Conservation (phyloP, 345 rosid genomes). For the Barbarea vulgaris region DNA sequence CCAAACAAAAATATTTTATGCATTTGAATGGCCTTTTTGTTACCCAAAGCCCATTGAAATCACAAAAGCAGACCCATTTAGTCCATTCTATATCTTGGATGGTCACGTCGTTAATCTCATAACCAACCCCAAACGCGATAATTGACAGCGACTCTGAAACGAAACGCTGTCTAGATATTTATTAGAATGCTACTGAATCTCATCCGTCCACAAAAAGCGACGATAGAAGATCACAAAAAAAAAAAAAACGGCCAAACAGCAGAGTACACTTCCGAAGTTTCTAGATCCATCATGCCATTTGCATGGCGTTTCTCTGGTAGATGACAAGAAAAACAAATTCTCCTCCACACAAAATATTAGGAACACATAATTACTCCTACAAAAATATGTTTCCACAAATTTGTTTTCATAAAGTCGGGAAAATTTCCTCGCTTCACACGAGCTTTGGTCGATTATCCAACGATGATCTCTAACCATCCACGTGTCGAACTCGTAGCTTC, state of each 20-base stretch:
- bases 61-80: background rate
- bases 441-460: background rate
- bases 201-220: conserved; percentile 6
- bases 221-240: background rate
- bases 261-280: conserved; percentile 2
- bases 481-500: conserved; percentile 1
- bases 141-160: background rate
- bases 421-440: conserved; percentile 31
- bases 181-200: background rate
- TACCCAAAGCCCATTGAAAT: background rate
- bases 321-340: background rate
- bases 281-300: conserved; percentile 17
- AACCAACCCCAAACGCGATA: background rate
- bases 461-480: conserved; percentile 7
- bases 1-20: background rate
- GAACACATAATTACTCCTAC: background rate
- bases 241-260: background rate
- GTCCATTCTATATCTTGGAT: background rate
- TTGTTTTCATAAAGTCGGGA: conserved; percentile 17
- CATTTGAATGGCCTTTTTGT: background rate
- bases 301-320: conserved; percentile 20
- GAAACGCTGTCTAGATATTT: conserved; percentile 22
- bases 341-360: conserved; percentile 9
- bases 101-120: background rate
- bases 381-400: background rate